Evolutionary conservation across 2,329 filamentous ascomycete species (phyloP).

Genomic region (Ustulina deusta): DNA sequence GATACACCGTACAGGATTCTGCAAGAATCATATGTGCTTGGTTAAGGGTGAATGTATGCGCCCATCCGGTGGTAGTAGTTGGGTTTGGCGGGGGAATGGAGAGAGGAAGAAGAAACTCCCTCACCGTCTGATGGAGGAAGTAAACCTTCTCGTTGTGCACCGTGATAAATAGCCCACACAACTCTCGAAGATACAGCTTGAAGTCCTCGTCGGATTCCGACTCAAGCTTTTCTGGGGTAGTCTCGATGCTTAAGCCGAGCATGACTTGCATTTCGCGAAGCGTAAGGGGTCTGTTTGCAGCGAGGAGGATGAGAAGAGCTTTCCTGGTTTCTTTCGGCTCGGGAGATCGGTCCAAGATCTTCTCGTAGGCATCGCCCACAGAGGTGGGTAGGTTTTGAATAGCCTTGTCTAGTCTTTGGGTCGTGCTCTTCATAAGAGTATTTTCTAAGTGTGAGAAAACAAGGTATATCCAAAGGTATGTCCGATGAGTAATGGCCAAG

Average conservation of each 20-base stretch:
- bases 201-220: constrained; percentile 3
- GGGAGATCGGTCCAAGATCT: not conserved
- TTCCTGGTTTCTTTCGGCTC: constrained; percentile 7
- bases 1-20: not conserved
- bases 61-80: not conserved
- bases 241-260: not conserved
- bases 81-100: not conserved
- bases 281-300: constrained; percentile 6
- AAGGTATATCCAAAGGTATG: constrained; percentile 21
- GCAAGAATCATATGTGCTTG: constrained; percentile 13
- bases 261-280: constrained; percentile 9
- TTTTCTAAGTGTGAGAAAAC: constrained; percentile 5
- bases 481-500: not conserved
- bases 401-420: not conserved
- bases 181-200: not conserved
- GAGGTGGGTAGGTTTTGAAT: not conserved
- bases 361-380: constrained; percentile 13
- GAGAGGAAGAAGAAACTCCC: constrained; percentile 13
- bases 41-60: not conserved
- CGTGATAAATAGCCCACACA: constrained; percentile 14
- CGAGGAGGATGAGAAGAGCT: constrained; percentile 5
- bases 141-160: constrained; percentile 2
- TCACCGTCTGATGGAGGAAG: constrained; percentile 18
- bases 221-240: not conserved
- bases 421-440: not conserved